Percentiles rank a stretch among this genome's conserved stretches.
Conservation (phyloP, 345 rosid species). For the Erysimum cheiranthoides region DNA sequence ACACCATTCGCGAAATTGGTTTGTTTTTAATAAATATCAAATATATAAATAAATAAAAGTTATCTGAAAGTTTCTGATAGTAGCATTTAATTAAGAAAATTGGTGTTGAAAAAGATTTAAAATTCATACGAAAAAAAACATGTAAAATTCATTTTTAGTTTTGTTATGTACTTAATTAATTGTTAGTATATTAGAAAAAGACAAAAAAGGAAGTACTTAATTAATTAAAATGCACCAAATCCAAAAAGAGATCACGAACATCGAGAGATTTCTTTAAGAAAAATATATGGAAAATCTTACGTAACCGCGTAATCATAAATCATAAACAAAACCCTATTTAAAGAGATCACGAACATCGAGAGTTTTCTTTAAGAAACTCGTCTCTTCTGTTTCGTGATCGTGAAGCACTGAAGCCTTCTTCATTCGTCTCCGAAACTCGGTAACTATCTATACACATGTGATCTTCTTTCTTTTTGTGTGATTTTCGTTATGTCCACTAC, state of each 20-base stretch:
- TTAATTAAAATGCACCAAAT: not conserved
- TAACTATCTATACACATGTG: not conserved
- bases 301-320: not conserved
- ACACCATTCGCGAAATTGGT: not conserved
- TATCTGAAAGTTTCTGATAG: not conserved
- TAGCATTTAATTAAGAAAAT: not conserved
- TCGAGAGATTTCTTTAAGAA: too few relatives aligned
- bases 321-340: not conserved
- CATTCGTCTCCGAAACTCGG: not conserved
- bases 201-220: not conserved
- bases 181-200: not conserved
- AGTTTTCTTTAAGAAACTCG: not conserved
- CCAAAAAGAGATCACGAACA: too few relatives aligned
- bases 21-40: too few relatives aligned
- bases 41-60: too few relatives aligned
- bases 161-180: not conserved
- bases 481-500: not conserved
- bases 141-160: not conserved
- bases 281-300: not conserved
- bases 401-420: not conserved
- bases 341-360: not conserved
- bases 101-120: not conserved
- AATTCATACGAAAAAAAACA: not conserved
- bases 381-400: not conserved
- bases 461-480: not conserved